phyloP scores from a whole-genome alignment of 768 basidiomycete genomes.

The Boletus rex-veris region DNA sequence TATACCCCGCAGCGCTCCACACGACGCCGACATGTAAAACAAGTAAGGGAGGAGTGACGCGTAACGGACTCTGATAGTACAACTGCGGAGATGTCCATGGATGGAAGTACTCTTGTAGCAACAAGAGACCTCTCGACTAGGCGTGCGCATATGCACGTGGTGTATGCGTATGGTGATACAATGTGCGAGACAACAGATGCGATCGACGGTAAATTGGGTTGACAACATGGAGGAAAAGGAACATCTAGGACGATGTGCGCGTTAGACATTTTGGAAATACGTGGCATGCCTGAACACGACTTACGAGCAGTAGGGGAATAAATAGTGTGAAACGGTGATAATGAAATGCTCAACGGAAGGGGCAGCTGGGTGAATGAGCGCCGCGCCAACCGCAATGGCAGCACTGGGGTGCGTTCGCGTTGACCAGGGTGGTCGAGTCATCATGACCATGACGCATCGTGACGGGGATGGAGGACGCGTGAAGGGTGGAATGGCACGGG shows the following conservation, averaged over 20 bases:
- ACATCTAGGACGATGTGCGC: conserved; percentile 12
- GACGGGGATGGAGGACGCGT: conserved; percentile 21
- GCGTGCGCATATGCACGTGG: conserved; percentile 35
- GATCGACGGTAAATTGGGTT: conserved; percentile 29
- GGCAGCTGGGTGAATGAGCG: conserved; percentile 54
- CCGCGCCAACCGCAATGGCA: conserved; percentile 77
- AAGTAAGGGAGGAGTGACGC: neutral
- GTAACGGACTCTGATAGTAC: conserved; percentile 24
- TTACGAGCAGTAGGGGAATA: conserved; percentile 23
- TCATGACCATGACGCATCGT: conserved; percentile 21
- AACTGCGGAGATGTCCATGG: conserved; percentile 23
- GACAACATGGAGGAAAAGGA: conserved; percentile 26
- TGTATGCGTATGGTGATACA: conserved; percentile 36
- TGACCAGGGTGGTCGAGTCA: conserved; percentile 33
- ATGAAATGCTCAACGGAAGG: conserved; percentile 49
- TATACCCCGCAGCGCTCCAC: conserved; percentile 12
- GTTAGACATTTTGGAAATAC: neutral
- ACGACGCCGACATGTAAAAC: neutral
- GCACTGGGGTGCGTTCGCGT: conserved; percentile 68
- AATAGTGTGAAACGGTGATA: conserved; percentile 23
- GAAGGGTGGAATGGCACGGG: too few species aligned
- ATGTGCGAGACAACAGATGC: conserved; percentile 24
- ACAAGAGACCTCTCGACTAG: conserved; percentile 17
- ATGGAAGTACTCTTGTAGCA: neutral
- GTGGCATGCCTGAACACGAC: conserved; percentile 1